These are phyloP conservation scores for Gillenia trifoliata DNA, from an alignment of 306 rosid species.

Conservation along the genomic window DNA sequence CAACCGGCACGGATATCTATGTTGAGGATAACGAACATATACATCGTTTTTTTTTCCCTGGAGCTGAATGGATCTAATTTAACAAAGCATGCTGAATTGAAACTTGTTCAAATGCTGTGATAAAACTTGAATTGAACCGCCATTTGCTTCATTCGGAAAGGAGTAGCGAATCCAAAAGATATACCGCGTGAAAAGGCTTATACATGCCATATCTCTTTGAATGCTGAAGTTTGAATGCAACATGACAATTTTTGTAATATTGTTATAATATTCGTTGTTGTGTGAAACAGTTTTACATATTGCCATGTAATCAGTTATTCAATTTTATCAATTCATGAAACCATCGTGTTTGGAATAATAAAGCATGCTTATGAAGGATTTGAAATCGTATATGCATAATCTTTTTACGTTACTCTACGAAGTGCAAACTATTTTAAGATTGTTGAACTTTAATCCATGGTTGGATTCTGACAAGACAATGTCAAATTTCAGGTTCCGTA, in stretches of 20 bases:
- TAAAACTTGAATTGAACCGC: not conserved
- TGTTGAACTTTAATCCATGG: slow-evolving; percentile 4
- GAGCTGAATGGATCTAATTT: slow-evolving; percentile 6
- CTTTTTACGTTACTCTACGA: not conserved
- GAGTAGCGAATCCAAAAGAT: too few relatives aligned
- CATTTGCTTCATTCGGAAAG: not conserved
- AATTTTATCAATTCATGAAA: too few relatives aligned
- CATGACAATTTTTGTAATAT: not conserved
- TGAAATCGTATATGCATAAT: not conserved
- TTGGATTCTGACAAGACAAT: slow-evolving; percentile 17
- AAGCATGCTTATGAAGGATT: not conserved
- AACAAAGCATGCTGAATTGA: not conserved
- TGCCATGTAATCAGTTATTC: too few relatives aligned
- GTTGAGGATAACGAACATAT: not conserved
- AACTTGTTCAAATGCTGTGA: not conserved
- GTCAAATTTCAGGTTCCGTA: slow-evolving; percentile 46
- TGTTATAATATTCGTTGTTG: too few relatives aligned
- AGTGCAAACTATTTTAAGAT: not conserved
- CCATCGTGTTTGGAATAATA: not conserved
- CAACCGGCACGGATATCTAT: not conserved
- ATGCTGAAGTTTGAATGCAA: not conserved
- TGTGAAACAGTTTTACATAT: too few relatives aligned
- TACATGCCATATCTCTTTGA: not conserved
- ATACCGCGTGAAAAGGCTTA: too few relatives aligned
- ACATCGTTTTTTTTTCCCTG: not conserved